phyloP scores from a whole-genome alignment of 805 yeast genomes.

The Cyberlindnera nakhonratchasimensis region DNA sequence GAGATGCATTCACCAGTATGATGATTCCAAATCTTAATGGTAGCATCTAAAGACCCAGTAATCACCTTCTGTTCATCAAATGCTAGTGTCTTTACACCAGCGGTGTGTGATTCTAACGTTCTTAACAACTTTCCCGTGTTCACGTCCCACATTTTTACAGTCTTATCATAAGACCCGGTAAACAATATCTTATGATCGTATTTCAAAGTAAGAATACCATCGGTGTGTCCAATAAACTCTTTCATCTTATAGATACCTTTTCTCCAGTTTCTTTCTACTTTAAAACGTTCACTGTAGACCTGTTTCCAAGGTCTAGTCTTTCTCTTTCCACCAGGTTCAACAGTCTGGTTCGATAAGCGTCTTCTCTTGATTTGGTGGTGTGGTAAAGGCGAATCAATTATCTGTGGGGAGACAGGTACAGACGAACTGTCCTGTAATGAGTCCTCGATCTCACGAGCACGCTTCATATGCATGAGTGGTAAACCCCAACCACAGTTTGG shows the following conservation, averaged over 20 bases:
- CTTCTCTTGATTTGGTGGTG: conserved; percentile 21
- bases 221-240: conserved; percentile 76
- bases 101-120: conserved; percentile 82
- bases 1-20: conserved; percentile 92
- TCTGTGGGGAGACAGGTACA: neutral
- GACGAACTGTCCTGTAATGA: neutral
- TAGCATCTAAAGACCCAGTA: conserved; percentile 87
- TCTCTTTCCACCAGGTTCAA: conserved; percentile 26
- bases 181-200: conserved; percentile 76
- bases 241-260: conserved; percentile 65
- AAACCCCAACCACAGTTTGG: conserved; percentile 99
- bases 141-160: conserved; percentile 91
- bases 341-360: conserved; percentile 25
- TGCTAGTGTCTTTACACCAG: conserved; percentile 79
- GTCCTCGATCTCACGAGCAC: conserved; percentile 48
- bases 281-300: conserved; percentile 86
- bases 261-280: conserved; percentile 94
- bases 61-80: conserved; percentile 88
- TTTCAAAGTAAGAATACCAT: conserved; percentile 85
- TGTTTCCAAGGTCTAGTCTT: conserved; percentile 90
- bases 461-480: conserved; percentile 87
- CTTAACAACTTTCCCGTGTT: conserved; percentile 72
- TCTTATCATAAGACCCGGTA: conserved; percentile 90
- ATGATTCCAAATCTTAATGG: conserved; percentile 94
- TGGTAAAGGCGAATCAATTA: neutral